Base-by-base conservation (phyloP, 805 yeast genomes). In the Cyberlindnera subsufficiens region DNA sequence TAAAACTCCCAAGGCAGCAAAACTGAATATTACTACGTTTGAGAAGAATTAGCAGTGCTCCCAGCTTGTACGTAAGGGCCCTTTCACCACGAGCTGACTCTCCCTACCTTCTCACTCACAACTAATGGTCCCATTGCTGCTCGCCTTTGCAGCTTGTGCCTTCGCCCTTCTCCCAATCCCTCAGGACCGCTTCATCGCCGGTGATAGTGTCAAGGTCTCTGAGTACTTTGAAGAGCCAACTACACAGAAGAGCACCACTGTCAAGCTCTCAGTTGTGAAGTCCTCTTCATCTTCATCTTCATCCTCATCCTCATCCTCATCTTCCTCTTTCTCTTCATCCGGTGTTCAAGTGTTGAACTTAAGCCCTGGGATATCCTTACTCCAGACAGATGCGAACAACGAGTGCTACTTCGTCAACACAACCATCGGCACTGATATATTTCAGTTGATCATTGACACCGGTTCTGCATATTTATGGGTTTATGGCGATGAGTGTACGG, bases 391-490 rank as follows among this genome's bases (percentile, higher is more conserved):
- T 37, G 42, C 15, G 9, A 52, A 56, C 43, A 53, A 51, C 31
- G 61, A 64, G 42, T 67, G 73, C n/a, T 71, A 61, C 42, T 68
- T 53, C 36, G 61, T 67, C 39, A 63, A 71, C 46, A 61, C 69
- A 27, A 67, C 68, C 13, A 60, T 71, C 32, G 68, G 64, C 18
- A 51, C 65, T n/a, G 55, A 56, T n/a, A 62, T 63, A 29, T 77
- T 70, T 50, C 75, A 76, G 5, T 60, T 81, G 32, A 66, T 81
- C 16, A 61, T 81, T 15, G 87, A 81, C 58, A 81, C 87, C 0
- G 86, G 84, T 6, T 77, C 83, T 22, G 78, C 80, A 15, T 73
- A 78, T 44, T 56, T 78, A 3, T 81, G 87, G 87, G 68, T 81
- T 4, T 79, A 77, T 55, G 78, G 76, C 38, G 56, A 66, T 1